Conservation (phyloP, 192 early-diverging fungal genomes). For the Coemansia sp. region DNA sequence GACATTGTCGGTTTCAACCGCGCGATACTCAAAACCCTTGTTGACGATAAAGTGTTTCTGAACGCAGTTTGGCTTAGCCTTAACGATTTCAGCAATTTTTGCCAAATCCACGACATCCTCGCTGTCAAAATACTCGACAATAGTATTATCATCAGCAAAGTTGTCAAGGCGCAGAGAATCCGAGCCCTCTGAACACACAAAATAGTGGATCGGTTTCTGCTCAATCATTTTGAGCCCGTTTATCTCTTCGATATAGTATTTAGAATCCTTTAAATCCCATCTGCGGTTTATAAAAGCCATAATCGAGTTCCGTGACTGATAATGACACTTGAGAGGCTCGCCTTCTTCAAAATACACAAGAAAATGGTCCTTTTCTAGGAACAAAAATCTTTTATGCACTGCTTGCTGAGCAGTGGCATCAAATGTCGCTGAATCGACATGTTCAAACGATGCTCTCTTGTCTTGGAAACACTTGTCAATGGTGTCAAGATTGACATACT, state of each 20-base stretch:
- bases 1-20: no score
- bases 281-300: no score
- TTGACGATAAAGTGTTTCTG: conserved; percentile 4
- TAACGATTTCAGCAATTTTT: background rate
- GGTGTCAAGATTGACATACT: no score
- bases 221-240: background rate
- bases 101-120: no score
- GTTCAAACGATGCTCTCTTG: no score
- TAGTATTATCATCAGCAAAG: background rate
- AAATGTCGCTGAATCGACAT: no score
- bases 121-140: conserved; percentile 8
- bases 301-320: no score
- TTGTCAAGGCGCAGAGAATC: background rate
- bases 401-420: background rate
- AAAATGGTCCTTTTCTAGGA: background rate
- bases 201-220: background rate
- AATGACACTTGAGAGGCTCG: background rate
- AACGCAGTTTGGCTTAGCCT: conserved; percentile 1
- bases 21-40: background rate
- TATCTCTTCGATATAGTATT: no score
- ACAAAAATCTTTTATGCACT: background rate
- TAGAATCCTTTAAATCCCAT: no score
- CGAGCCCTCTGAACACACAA: no score
- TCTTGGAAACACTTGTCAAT: no score
- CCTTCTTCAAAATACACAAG: background rate